phyloP scores from a whole-genome alignment of 208 protist species.

The Perkinsela sp. region DNA sequence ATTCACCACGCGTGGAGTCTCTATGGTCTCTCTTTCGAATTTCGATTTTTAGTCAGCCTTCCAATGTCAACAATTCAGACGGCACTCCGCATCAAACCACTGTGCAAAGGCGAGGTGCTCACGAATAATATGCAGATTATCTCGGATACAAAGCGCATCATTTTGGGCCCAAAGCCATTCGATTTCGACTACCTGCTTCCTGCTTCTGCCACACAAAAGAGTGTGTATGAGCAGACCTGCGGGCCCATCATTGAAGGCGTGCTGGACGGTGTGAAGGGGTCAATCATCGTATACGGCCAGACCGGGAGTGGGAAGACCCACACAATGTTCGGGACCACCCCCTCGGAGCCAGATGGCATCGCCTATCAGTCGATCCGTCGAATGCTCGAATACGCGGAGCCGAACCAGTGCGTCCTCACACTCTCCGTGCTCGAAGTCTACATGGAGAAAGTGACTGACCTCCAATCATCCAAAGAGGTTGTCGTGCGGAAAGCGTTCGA shows the following conservation, averaged over 20 bases:
- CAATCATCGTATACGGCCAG: slow-evolving; percentile 74
- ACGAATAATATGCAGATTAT: background rate
- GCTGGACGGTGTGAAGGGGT: slow-evolving; percentile 60
- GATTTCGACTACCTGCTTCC: slow-evolving; percentile 53
- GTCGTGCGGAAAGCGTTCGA: slow-evolving; percentile 46
- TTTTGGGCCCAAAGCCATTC: slow-evolving; percentile 54
- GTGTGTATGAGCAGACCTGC: slow-evolving; percentile 44
- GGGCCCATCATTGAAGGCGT: slow-evolving; percentile 49
- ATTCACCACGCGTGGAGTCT: too few species aligned
- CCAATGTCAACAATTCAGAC: background rate
- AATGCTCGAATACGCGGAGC: slow-evolving; percentile 58
- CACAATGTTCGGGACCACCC: slow-evolving; percentile 63
- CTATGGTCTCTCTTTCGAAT: too few species aligned
- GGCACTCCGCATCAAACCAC: background rate
- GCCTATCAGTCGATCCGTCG: slow-evolving; percentile 62
- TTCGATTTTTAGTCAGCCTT: too few species aligned
- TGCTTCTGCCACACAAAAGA: slow-evolving; percentile 25
- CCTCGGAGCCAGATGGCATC: slow-evolving; percentile 19
- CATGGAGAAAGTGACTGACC: slow-evolving; percentile 60
- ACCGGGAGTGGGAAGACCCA: slow-evolving; percentile 80
- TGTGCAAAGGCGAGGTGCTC: background rate
- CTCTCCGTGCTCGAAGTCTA: slow-evolving; percentile 73
- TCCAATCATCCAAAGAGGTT: slow-evolving; percentile 14
- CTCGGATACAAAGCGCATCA: slow-evolving; percentile 12
- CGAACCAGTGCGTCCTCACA: slow-evolving; percentile 47